Conservation (phyloP, 2,329 filamentous ascomycete species). For the Dactylellina parvicollis region DNA sequence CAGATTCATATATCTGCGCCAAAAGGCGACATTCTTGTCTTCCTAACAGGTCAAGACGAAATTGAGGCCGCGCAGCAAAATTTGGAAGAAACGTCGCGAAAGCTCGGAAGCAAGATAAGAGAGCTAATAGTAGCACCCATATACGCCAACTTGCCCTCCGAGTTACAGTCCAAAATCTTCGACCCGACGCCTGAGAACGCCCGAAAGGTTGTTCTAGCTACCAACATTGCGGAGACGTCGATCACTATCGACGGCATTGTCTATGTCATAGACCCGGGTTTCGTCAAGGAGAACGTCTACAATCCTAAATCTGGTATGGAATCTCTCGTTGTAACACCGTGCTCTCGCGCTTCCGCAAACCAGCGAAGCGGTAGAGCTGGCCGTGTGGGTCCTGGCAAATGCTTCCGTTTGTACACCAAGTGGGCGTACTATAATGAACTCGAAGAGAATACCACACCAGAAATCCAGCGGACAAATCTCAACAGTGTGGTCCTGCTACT, state of each 20-base stretch:
- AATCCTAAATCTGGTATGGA: constrained; percentile 93
- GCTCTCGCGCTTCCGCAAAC: constrained; percentile 89
- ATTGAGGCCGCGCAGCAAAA: constrained; percentile 88
- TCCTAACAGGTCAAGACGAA: constrained; percentile 94
- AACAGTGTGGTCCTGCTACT: constrained; percentile 84
- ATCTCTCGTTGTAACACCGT: constrained; percentile 87
- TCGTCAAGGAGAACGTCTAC: constrained; percentile 94
- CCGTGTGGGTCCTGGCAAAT: constrained; percentile 89
- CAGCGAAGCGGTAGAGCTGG: constrained; percentile 93
- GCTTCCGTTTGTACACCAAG: constrained; percentile 91
- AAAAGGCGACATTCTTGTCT: constrained; percentile 92
- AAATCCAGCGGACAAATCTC: constrained; percentile 90
- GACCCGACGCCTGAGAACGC: constrained; percentile 86
- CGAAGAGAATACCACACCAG: constrained; percentile 88
- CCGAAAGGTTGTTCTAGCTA: constrained; percentile 90
- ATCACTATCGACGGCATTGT: constrained; percentile 95
- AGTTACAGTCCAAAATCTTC: constrained; percentile 92
- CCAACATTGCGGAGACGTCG: constrained; percentile 96
- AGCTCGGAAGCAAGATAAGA: constrained; percentile 82
- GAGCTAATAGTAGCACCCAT: constrained; percentile 93
- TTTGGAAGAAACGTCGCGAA: constrained; percentile 83
- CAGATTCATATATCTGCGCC: constrained; percentile 84
- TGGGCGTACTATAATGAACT: constrained; percentile 95
- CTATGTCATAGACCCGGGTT: constrained; percentile 94
- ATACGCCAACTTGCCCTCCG: constrained; percentile 90